Evolutionary conservation across 768 basidiomycete species (phyloP).

Genomic region (Glaciozyma antarctica): DNA sequence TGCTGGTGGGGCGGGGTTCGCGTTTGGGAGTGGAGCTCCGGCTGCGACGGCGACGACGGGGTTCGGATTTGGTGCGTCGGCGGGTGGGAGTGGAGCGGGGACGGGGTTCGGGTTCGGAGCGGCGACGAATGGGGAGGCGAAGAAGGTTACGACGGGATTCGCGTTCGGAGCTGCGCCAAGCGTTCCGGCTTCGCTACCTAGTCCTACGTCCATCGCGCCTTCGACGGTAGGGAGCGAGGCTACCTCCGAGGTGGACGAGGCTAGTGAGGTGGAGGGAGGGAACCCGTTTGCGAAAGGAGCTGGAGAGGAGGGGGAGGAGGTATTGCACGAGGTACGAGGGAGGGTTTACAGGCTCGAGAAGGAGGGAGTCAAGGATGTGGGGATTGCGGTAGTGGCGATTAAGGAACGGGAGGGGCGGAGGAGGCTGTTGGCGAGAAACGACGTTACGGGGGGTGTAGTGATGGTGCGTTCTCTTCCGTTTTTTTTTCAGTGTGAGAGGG

Average conservation of each 20-base stretch:
- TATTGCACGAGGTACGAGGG: conserved; percentile 1
- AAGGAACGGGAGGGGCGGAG: conserved; percentile 20
- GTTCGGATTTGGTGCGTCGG: conserved; percentile 11
- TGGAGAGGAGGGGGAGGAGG: conserved; percentile 27
- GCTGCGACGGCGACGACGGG: no score
- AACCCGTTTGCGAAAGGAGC: conserved; percentile 17
- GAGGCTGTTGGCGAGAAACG: conserved; percentile 26
- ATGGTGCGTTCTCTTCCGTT: conserved; percentile 12
- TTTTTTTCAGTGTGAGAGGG: neutral
- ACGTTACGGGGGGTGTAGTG: conserved; percentile 17
- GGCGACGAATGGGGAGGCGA: conserved; percentile 1
- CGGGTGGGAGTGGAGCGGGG: neutral
- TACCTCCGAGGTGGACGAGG: neutral
- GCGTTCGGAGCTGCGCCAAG: no score
- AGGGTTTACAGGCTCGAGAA: conserved; percentile 16
- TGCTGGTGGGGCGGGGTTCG: conserved; percentile 14
- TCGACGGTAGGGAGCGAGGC: no score
- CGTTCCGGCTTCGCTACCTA: no score
- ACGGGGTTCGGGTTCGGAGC: conserved; percentile 15
- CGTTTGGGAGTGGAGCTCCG: no score
- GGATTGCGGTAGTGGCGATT: conserved; percentile 12
- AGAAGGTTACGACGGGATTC: neutral
- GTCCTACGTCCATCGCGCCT: no score
- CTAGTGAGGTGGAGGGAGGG: conserved; percentile 11
- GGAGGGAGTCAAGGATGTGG: neutral